These are phyloP conservation scores for Kokia cookei DNA, from an alignment of 441 rosid genomes.

Conservation along the genomic window DNA sequence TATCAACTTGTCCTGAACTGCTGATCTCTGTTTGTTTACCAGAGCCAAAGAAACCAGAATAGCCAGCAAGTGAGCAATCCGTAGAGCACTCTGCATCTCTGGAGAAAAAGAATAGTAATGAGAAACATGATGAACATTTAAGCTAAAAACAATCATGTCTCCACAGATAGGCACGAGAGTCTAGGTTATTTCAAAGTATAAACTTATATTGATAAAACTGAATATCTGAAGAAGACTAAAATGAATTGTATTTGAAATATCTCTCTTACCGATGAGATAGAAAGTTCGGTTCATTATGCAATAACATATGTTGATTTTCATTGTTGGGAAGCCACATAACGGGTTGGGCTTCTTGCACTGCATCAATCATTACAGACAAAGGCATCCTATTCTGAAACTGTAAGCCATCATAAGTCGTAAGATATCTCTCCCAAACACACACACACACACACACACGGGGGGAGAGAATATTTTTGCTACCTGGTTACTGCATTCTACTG, in stretches of 20 bases:
- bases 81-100: constrained; percentile 52
- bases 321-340: constrained; percentile 67
- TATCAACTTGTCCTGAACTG: constrained; percentile 39
- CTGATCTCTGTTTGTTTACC: constrained; percentile 48
- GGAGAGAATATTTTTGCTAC: constrained; percentile 22
- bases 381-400: constrained; percentile 66
- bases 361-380: constrained; percentile 49
- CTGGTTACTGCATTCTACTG: constrained; percentile 47
- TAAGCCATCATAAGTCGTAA: constrained; percentile 4
- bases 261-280: constrained; percentile 44
- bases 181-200: constrained; percentile 6
- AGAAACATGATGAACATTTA: neutral
- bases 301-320: constrained; percentile 50
- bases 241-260: neutral
- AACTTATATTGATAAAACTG: neutral
- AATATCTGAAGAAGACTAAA: neutral
- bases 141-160: neutral
- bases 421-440: constrained; percentile 2
- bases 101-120: constrained; percentile 1
- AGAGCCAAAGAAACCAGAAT: constrained; percentile 46
- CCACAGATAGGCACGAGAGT: neutral
- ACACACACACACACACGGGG: neutral
- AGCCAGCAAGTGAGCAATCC: constrained; percentile 37
- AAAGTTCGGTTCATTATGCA: constrained; percentile 48
- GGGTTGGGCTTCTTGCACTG: constrained; percentile 55